A percentile compares a stretch with the other conserved stretches of the same genome.
Evolutionary conservation across 2,329 filamentous ascomycete genomes (phyloP).

Genomic region (Phyllosticta citrichinensis): DNA sequence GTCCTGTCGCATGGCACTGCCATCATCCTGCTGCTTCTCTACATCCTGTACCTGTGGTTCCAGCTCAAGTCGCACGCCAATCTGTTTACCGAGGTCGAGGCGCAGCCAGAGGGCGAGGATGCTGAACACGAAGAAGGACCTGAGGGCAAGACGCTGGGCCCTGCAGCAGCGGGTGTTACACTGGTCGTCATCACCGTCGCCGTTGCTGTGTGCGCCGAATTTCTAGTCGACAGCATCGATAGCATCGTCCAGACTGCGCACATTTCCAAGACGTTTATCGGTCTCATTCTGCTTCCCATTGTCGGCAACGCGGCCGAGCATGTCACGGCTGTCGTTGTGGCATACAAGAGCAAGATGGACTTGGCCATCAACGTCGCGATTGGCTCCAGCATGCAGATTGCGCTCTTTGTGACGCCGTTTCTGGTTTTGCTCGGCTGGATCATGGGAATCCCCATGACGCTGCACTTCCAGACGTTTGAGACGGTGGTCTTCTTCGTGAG

Average conservation of each 20-base stretch:
- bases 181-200: slow-evolving; percentile 39
- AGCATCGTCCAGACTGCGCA: slow-evolving; percentile 41
- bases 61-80: slow-evolving; percentile 42
- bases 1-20: slow-evolving; percentile 43
- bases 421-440: slow-evolving; percentile 48
- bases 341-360: slow-evolving; percentile 49
- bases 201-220: slow-evolving; percentile 43
- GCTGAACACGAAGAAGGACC: slow-evolving; percentile 20
- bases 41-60: slow-evolving; percentile 45
- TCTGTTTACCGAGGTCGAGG: slow-evolving; percentile 35
- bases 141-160: slow-evolving; percentile 34
- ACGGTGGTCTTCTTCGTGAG: slow-evolving; percentile 78
- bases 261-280: slow-evolving; percentile 48
- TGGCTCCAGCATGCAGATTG: slow-evolving; percentile 46
- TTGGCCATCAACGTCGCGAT: slow-evolving; percentile 46
- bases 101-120: slow-evolving; percentile 16
- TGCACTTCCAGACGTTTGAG: slow-evolving; percentile 84
- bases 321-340: slow-evolving; percentile 45
- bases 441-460: slow-evolving; percentile 45
- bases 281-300: slow-evolving; percentile 46
- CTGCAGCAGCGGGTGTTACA: slow-evolving; percentile 34
- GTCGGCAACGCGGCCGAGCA: slow-evolving; percentile 49
- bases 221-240: slow-evolving; percentile 45
- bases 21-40: slow-evolving; percentile 44
- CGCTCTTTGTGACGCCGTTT: slow-evolving; percentile 48